phyloP scores from a whole-genome alignment of 331 rosid species.

The Rosa hybrid region DNA sequence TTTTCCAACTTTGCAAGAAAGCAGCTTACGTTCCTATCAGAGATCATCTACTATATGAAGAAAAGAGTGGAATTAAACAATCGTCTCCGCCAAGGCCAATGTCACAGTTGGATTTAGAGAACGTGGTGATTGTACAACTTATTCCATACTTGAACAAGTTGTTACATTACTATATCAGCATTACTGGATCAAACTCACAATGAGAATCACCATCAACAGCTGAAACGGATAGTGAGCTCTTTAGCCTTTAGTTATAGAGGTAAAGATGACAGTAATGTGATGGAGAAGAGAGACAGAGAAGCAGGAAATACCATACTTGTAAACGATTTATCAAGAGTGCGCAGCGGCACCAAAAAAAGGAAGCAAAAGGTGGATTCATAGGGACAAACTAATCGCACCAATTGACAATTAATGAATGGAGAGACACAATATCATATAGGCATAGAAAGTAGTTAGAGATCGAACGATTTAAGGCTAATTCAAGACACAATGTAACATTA shows the following conservation, averaged over 20 bases:
- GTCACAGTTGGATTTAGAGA: slow-evolving; percentile 4
- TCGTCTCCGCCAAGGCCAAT: neutral
- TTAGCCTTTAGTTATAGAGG: neutral
- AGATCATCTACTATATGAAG: neutral
- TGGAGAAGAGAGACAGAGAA: neutral
- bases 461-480: neutral
- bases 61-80: neutral
- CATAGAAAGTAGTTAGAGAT: neutral
- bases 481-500: neutral
- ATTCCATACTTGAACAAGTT: neutral
- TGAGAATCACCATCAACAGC: neutral
- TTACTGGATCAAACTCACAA: neutral
- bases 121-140: neutral
- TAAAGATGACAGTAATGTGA: neutral
- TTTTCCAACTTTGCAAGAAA: neutral
- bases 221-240: neutral
- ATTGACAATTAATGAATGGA: neutral
- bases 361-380: neutral
- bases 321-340: neutral
- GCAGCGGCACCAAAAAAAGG: neutral
- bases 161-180: neutral
- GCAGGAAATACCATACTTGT: neutral
- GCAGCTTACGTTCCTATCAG: neutral
- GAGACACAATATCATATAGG: neutral
- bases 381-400: neutral